Evolutionary conservation across 495 filamentous ascomycete species (phyloP).

Genomic region (Xeromyces bisporus): DNA sequence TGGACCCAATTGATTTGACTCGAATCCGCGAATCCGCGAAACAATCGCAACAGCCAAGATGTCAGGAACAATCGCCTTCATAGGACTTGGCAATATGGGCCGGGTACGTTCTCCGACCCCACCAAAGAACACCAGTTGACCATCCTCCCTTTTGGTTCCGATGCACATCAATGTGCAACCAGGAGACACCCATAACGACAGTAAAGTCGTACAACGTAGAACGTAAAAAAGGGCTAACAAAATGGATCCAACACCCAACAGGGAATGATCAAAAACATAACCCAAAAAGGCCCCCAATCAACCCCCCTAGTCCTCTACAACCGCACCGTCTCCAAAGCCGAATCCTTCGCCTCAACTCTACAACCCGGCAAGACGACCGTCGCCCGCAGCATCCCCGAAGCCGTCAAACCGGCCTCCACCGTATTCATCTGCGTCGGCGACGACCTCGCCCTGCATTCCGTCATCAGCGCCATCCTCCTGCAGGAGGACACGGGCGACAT

Average conservation of each 20-base stretch:
- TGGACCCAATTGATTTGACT: too few species aligned
- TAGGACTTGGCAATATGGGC: conserved; percentile 86
- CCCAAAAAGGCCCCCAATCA: conserved; percentile 53
- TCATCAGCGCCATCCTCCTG: conserved; percentile 34
- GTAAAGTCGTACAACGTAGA: too few species aligned
- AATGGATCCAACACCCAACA: conserved; percentile 14
- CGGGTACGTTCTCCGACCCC: conserved; percentile 37
- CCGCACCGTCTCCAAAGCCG: conserved; percentile 45
- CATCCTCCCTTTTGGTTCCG: too few species aligned
- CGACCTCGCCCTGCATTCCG: conserved; percentile 48
- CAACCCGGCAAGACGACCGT: conserved; percentile 40
- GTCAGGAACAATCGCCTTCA: conserved; percentile 40
- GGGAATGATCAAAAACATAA: conserved; percentile 78
- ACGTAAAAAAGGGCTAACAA: conserved; percentile 11
- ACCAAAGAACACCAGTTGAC: neutral
- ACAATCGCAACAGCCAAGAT: conserved; percentile 3
- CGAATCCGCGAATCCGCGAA: too few species aligned
- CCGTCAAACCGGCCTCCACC: conserved; percentile 51
- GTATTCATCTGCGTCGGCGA: conserved; percentile 76
- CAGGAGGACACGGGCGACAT: conserved; percentile 27
- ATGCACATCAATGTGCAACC: too few species aligned
- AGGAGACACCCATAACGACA: too few species aligned
- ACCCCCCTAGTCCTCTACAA: conserved; percentile 64
- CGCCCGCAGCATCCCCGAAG: conserved; percentile 42
- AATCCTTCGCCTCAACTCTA: conserved; percentile 37